Percentiles rank a stretch among this genome's conserved stretches.
phyloP scores from a whole-genome alignment of 768 basidiomycete species.

The Podaxis sp. region DNA sequence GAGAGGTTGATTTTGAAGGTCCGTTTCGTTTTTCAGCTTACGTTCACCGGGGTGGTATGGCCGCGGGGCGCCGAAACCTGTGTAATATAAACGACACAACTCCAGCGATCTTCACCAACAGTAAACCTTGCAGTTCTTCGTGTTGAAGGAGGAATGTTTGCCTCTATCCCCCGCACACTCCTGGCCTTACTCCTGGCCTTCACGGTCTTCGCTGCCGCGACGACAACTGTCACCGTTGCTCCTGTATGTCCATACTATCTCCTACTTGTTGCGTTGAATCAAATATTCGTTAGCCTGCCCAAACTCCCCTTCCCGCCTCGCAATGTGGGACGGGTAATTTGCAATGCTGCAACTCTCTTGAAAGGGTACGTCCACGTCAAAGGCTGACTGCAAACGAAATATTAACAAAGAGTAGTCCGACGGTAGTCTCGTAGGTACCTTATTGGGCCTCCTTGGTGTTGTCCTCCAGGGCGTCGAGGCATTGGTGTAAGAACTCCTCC shows the following conservation, averaged over 20 bases:
- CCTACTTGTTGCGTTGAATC: neutral
- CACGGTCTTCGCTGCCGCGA: conserved; percentile 23
- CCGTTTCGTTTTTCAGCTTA: neutral
- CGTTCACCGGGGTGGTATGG: neutral
- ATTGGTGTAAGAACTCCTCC: conserved; percentile 23
- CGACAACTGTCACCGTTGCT: conserved; percentile 20
- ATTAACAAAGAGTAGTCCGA: conserved; percentile 21
- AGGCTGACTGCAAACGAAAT: neutral
- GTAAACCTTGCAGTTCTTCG: neutral
- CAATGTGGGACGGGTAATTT: conserved; percentile 25
- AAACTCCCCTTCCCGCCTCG: conserved; percentile 19
- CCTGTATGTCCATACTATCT: conserved; percentile 4
- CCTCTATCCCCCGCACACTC: conserved; percentile 6
- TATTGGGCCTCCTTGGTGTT: conserved; percentile 27
- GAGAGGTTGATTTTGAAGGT: neutral
- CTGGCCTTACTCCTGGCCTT: conserved; percentile 17
- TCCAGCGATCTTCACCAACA: neutral
- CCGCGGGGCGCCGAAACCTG: neutral
- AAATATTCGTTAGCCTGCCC: conserved; percentile 13
- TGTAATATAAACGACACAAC: neutral
- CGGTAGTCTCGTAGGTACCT: conserved; percentile 20
- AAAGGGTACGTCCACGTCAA: conserved; percentile 19
- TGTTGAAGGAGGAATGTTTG: conserved; percentile 1
- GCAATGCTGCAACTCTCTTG: conserved; percentile 25
- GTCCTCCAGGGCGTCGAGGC: conserved; percentile 27